Conservation (phyloP, 83 land plant species). For the Thuja plicata region DNA sequence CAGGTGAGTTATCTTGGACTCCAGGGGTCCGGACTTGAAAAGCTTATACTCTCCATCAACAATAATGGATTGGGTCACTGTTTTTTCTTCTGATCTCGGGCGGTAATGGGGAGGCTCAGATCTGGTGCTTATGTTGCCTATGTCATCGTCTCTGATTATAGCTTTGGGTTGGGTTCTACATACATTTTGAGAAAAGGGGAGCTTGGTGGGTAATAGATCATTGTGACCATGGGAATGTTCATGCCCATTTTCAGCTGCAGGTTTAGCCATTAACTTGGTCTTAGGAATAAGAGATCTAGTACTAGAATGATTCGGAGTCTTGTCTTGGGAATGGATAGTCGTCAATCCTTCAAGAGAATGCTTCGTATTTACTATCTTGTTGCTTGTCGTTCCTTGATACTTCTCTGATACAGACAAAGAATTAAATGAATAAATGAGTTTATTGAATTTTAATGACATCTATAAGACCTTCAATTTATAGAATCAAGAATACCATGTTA, state of each 20-base stretch:
- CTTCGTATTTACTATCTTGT: neutral
- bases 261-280: neutral
- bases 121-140: conserved; percentile 21
- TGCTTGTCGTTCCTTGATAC: neutral
- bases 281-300: neutral
- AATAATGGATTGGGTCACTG: neutral
- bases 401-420: neutral
- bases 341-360: neutral
- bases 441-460: too few relatives aligned
- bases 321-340: neutral
- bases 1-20: conserved; percentile 18
- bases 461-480: too few relatives aligned
- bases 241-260: neutral
- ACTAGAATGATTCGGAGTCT: neutral
- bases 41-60: conserved; percentile 7
- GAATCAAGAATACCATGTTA: too few relatives aligned
- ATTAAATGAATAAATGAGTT: too few relatives aligned
- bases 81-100: neutral
- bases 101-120: conserved; percentile 25
- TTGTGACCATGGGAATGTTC: neutral
- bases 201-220: neutral
- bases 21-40: conserved; percentile 30
- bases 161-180: neutral
- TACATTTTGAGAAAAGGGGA: neutral
- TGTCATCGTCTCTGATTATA: conserved; percentile 12